Percentiles rank a stretch among this genome's conserved stretches.
Conservation (phyloP, 2,329 filamentous ascomycete species). For the Parasarocladium wereldwijsianum region DNA sequence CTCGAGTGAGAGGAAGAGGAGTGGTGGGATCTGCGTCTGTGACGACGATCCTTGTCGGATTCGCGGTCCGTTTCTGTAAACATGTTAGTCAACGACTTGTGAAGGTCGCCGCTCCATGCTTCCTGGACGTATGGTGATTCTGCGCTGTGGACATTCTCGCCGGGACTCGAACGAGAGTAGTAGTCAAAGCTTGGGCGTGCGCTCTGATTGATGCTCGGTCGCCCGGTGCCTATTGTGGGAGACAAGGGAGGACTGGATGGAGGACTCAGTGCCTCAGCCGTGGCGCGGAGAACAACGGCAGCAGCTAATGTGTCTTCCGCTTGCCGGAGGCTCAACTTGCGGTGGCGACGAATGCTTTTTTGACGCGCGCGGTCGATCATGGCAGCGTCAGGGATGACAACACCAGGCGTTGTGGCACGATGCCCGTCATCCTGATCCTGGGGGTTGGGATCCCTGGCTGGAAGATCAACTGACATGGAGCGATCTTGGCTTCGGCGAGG, state of each 20-base stretch:
- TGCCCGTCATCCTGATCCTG: too few species aligned
- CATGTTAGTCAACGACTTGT: constrained; percentile 38
- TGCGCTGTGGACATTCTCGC: constrained; percentile 5
- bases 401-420: constrained; percentile 30
- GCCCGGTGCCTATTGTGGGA: constrained; percentile 4
- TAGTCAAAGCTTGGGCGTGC: constrained; percentile 13
- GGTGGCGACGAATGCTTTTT: constrained; percentile 28
- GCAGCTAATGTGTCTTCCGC: constrained; percentile 39
- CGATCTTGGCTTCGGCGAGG: too few species aligned
- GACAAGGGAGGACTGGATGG: constrained; percentile 17
- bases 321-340: constrained; percentile 27
- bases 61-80: constrained; percentile 37
- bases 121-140: constrained; percentile 16
- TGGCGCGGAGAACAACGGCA: constrained; percentile 38
- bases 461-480: too few species aligned
- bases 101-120: constrained; percentile 16
- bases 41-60: constrained; percentile 23
- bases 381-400: constrained; percentile 27
- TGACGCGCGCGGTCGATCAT: constrained; percentile 24
- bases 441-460: too few species aligned
- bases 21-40: constrained; percentile 25
- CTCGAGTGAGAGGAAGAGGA: constrained; percentile 13
- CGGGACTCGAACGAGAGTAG: constrained; percentile 12
- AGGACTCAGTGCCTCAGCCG: constrained; percentile 31
- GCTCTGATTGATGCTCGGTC: constrained; percentile 11